These are phyloP conservation scores for Xylaria polymorpha DNA, from an alignment of 2,329 filamentous ascomycete species.

Conservation along the genomic window DNA sequence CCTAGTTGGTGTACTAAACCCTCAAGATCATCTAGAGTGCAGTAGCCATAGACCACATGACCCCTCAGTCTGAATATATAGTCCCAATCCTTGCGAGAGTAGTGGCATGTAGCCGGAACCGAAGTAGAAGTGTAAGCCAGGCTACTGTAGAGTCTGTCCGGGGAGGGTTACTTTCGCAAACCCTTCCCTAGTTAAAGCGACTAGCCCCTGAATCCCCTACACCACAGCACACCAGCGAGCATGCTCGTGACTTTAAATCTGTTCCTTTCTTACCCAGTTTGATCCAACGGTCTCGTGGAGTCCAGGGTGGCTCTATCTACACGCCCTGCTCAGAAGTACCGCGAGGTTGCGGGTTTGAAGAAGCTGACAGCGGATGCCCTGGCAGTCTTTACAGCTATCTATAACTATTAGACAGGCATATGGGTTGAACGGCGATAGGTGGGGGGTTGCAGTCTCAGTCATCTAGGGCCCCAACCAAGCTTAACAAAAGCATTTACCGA, in stretches of 20 bases:
- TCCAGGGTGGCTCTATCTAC: constrained; percentile 30
- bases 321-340: constrained; percentile 19
- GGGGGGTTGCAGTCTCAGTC: constrained; percentile 14
- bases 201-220: constrained; percentile 18
- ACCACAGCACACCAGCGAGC: neutral
- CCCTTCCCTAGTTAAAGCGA: constrained; percentile 21
- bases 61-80: constrained; percentile 23
- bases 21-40: constrained; percentile 20
- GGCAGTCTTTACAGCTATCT: constrained; percentile 10
- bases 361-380: constrained; percentile 15
- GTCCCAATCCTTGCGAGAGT: constrained; percentile 19
- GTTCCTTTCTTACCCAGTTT: constrained; percentile 22
- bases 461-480: constrained; percentile 8
- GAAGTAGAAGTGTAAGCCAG: constrained; percentile 15
- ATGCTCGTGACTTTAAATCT: constrained; percentile 17
- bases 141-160: constrained; percentile 2
- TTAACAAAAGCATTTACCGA: constrained; percentile 15
- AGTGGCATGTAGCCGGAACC: constrained; percentile 5
- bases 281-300: constrained; percentile 1
- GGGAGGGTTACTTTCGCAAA: constrained; percentile 32
- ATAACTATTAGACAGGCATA: constrained; percentile 21
- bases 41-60: constrained; percentile 22
- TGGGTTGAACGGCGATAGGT: constrained; percentile 5
- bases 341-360: constrained; percentile 11
- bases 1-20: constrained; percentile 21